phyloP scores from a whole-genome alignment of 257 asterid genomes.

The Eucommia ulmoides region DNA sequence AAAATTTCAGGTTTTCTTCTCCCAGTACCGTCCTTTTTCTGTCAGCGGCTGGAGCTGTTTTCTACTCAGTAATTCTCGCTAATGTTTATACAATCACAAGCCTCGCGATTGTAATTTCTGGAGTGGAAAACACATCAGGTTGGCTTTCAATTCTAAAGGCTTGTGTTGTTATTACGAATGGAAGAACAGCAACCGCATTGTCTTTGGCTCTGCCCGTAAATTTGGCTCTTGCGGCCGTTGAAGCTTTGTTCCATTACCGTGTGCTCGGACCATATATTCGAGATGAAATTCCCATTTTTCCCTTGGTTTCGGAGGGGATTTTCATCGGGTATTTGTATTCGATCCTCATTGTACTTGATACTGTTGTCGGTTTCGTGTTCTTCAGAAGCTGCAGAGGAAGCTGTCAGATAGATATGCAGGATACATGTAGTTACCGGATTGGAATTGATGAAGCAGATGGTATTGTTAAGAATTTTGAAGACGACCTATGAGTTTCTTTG shows the following conservation, averaged over 20 bases:
- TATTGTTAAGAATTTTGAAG: no score
- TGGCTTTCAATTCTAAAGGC: conserved; percentile 34
- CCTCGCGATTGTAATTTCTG: conserved; percentile 33
- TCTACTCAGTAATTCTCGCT: conserved; percentile 59
- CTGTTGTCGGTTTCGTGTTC: conserved; percentile 39
- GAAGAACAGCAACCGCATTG: conserved; percentile 42
- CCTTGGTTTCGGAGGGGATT: conserved; percentile 42
- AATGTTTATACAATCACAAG: conserved; percentile 38
- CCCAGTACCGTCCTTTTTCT: conserved; percentile 22
- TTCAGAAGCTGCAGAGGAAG: conserved; percentile 27
- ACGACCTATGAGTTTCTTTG: no score
- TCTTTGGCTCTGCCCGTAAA: conserved; percentile 39
- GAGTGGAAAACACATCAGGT: conserved; percentile 32
- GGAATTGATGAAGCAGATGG: no score
- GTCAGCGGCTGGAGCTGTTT: conserved; percentile 39
- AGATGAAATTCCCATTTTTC: conserved; percentile 2
- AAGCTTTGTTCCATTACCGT: conserved; percentile 60
- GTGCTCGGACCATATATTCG: conserved; percentile 22
- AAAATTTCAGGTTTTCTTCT: conserved; percentile 23
- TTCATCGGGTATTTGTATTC: conserved; percentile 50
- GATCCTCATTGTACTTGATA: conserved; percentile 47
- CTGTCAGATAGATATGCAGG: conserved; percentile 13
- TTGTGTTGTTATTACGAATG: conserved; percentile 30
- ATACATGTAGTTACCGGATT: no score
- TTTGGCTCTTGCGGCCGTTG: conserved; percentile 40